Evolutionary conservation across 805 yeast species (phyloP).

Genomic region (Candida maesae): DNA sequence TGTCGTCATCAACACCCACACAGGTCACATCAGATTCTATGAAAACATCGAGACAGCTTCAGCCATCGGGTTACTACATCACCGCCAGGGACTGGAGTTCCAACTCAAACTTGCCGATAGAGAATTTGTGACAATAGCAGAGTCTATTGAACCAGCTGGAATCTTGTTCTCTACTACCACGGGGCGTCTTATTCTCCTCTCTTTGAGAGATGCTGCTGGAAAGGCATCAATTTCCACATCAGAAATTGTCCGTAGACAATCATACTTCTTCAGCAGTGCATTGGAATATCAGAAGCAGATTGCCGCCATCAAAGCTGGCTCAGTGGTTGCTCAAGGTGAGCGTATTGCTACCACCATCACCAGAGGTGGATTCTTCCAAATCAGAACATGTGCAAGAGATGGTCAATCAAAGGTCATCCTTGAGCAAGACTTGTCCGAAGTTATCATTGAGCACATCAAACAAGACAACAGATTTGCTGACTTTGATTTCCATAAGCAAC

Average conservation of each 20-base stretch:
- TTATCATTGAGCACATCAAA: constrained; percentile 36
- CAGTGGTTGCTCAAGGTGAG: constrained; percentile 47
- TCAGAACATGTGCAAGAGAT: constrained; percentile 46
- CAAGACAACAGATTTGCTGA: constrained; percentile 45
- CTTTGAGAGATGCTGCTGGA: constrained; percentile 66
- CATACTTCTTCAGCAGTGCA: constrained; percentile 32
- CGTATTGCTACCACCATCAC: constrained; percentile 40
- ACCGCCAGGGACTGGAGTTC: constrained; percentile 32
- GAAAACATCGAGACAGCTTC: constrained; percentile 73
- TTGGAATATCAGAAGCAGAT: constrained; percentile 38
- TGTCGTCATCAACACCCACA: constrained; percentile 53
- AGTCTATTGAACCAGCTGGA: constrained; percentile 72
- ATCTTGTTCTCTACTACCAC: constrained; percentile 64
- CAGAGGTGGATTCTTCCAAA: constrained; percentile 40
- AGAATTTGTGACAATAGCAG: constrained; percentile 56
- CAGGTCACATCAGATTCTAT: constrained; percentile 64
- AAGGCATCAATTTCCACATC: constrained; percentile 40
- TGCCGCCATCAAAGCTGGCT: constrained; percentile 55
- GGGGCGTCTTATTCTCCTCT: constrained; percentile 59
- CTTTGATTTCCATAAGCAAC: constrained; percentile 30
- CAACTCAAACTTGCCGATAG: constrained; percentile 40
- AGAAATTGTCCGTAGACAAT: constrained; percentile 28
- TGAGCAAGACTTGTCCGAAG: constrained; percentile 33
- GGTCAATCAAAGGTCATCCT: constrained; percentile 38
- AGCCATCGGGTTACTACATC: constrained; percentile 53